Evolutionary conservation across 78 protist species (phyloP).

Genomic region (Thecamonas trahens): DNA sequence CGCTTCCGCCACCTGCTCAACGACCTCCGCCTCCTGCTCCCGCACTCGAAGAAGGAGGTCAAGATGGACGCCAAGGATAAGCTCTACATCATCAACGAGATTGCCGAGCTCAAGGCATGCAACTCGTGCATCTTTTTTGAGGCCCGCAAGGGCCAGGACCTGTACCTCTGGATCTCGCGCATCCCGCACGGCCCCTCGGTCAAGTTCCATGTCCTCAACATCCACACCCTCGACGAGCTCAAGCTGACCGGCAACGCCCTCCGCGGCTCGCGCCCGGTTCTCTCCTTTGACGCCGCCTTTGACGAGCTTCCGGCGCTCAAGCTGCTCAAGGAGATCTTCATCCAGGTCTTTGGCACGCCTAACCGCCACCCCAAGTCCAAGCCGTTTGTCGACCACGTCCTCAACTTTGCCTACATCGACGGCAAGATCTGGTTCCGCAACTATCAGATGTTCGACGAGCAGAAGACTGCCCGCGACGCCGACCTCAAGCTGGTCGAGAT

Average conservation of each 20-base stretch:
- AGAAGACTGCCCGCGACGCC: background rate
- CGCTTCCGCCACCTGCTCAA: slow-evolving; percentile 74
- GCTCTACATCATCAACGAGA: slow-evolving; percentile 59
- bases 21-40: slow-evolving; percentile 63
- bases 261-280: slow-evolving; percentile 85
- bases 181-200: slow-evolving; percentile 85
- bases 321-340: slow-evolving; percentile 68
- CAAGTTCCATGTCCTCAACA: slow-evolving; percentile 72
- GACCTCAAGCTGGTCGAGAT: slow-evolving; percentile 71
- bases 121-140: slow-evolving; percentile 72
- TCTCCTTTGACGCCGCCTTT: slow-evolving; percentile 78
- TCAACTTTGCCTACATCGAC: slow-evolving; percentile 74
- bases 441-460: slow-evolving; percentile 54
- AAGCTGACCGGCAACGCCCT: slow-evolving; percentile 94
- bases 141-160: slow-evolving; percentile 47
- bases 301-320: slow-evolving; percentile 48
- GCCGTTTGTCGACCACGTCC: slow-evolving; percentile 93
- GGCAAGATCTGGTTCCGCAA: slow-evolving; percentile 85
- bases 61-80: slow-evolving; percentile 52
- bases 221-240: slow-evolving; percentile 86
- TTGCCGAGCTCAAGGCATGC: slow-evolving; percentile 64
- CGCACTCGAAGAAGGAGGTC: slow-evolving; percentile 55
- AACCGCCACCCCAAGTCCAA: slow-evolving; percentile 74
- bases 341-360: slow-evolving; percentile 79
- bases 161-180: slow-evolving; percentile 75